These are phyloP conservation scores for Asterella californica DNA, from an alignment of 225 moss, liverwort and hornwort species.

Conservation along the genomic window DNA sequence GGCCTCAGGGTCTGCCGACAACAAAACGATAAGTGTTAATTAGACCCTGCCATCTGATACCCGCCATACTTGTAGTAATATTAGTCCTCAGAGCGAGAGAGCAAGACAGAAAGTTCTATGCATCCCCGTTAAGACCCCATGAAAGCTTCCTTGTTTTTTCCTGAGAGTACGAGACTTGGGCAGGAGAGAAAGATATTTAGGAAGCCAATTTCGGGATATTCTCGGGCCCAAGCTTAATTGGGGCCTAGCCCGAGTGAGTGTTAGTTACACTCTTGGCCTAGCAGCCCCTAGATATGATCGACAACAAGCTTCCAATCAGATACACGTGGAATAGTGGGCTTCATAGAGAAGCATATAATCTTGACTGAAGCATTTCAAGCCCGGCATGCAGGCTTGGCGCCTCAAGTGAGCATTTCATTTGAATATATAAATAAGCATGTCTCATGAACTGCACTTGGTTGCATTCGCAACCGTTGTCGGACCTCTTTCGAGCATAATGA, in stretches of 20 bases:
- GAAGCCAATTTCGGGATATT: no score
- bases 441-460: not conserved
- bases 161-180: no score
- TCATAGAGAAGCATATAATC: not conserved
- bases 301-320: not conserved
- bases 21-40: slow-evolving; percentile 1
- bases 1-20: slow-evolving; percentile 5
- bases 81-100: no score
- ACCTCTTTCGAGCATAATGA: not conserved
- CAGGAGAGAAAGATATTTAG: no score
- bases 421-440: not conserved
- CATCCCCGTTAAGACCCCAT: no score
- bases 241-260: no score
- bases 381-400: not conserved
- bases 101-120: no score
- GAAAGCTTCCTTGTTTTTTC: no score
- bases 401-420: not conserved
- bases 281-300: not conserved
- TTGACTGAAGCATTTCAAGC: not conserved
- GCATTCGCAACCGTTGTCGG: not conserved
- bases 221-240: no score
- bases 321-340: not conserved
- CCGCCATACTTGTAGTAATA: not conserved
- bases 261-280: no score
- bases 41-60: not conserved